These are phyloP conservation scores for Lasiodiplodia citricola DNA, from an alignment of 2,329 filamentous ascomycete genomes.

Conservation along the genomic window DNA sequence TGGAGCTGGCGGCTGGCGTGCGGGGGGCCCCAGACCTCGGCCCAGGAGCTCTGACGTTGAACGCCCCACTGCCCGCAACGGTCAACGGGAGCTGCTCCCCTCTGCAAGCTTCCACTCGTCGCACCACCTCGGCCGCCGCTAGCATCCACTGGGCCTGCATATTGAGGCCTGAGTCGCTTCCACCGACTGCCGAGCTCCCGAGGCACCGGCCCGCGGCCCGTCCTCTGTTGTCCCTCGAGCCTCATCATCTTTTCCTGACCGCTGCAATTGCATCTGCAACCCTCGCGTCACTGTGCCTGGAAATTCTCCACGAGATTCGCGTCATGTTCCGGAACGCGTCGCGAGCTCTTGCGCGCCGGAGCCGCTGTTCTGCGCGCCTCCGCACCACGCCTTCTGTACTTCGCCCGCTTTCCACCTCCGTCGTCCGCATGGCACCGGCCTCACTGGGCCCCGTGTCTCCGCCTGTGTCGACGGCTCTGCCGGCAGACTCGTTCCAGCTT, in stretches of 20 bases:
- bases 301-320: neutral
- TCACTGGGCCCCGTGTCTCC: slow-evolving; percentile 61
- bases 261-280: neutral
- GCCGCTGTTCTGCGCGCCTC: slow-evolving; percentile 34
- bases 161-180: neutral
- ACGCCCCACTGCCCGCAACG: slow-evolving; percentile 5
- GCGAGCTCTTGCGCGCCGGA: slow-evolving; percentile 44
- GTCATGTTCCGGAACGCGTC: slow-evolving; percentile 45
- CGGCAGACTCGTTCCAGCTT: slow-evolving; percentile 84
- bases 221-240: neutral
- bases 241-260: neutral
- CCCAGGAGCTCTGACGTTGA: slow-evolving; percentile 21
- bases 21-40: slow-evolving; percentile 24
- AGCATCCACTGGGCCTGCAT: neutral
- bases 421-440: slow-evolving; percentile 59
- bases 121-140: neutral
- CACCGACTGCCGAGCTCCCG: slow-evolving; percentile 4
- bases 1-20: slow-evolving; percentile 32
- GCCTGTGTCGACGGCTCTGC: slow-evolving; percentile 64
- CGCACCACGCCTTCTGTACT: slow-evolving; percentile 33
- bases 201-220: neutral
- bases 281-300: neutral
- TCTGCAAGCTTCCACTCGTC: neutral
- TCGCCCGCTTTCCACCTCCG: slow-evolving; percentile 48
- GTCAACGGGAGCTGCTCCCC: neutral